Evolutionary conservation across 495 filamentous ascomycete genomes (phyloP), one percentile per base, ranked within the genome.

Genomic region (Lentithecium fluviatile): DNA sequence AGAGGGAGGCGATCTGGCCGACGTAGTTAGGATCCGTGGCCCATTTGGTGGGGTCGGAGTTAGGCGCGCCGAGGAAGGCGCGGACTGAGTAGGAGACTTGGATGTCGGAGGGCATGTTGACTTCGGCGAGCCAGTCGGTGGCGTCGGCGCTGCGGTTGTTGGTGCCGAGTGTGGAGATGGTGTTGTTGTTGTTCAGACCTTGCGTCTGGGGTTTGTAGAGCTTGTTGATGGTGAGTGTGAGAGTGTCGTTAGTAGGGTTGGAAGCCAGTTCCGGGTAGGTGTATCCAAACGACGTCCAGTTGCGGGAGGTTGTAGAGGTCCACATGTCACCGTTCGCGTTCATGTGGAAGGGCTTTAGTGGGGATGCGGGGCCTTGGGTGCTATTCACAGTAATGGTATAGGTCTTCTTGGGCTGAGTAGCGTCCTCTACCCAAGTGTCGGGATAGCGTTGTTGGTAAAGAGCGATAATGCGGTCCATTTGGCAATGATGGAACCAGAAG

Each of bases 231-330:
- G 21, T 20, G 13, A 48, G 15, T 12, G 53, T 64, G 21, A 64
- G 48, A 0, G 46, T 52, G 21, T 58, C 48, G 26, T 64, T 64
- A 29, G 11, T 52, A 34, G 60, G 46, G 17, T 62, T 56, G 47
- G 74, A 72, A 12, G 69, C 53, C 15, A 79, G 65, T 62, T 82
- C 79, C 0, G 79, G 78, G 61, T 82, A 82, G 11, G 75, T 77
- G 64, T 79, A 76, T 19, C 79, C 79, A 40, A 79, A 76, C 17
- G 40, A 64, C n/a, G 64, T 63, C 17, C 65, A 58, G 8, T 68
- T 61, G 17, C 73, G 65, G n/a, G 56, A 64, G 2, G 63, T 70
- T 13, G 53, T 49, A 7, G 74, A 70, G n/a, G 49, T 70, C 68
- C 70, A 75, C 29, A 62, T 66, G 45, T 69, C 66, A 12, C 60